Conservation (phyloP, 164 flowering plant species). For the Dillenia suffruticosa region DNA sequence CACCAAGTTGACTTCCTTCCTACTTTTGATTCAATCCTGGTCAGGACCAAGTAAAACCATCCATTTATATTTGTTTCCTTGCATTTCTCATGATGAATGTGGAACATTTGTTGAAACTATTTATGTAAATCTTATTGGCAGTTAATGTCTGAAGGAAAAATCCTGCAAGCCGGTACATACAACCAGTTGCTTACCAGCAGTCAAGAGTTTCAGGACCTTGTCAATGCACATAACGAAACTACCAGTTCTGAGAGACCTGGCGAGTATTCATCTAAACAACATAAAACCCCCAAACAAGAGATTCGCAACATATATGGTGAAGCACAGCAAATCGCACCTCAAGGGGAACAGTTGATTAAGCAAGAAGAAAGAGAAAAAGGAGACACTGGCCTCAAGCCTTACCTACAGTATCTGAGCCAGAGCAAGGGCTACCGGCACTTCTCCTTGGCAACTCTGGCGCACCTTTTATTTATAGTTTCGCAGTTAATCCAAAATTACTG, state of each 20-base stretch:
- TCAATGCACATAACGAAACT: constrained; percentile 64
- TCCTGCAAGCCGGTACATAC: constrained; percentile 40
- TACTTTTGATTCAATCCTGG: constrained; percentile 68
- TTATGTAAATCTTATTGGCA: constrained; percentile 20
- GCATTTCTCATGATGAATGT: too few species aligned
- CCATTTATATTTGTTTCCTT: too few species aligned
- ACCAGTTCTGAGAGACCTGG: constrained; percentile 35
- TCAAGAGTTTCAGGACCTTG: constrained; percentile 56
- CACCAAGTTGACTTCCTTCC: constrained; percentile 96
- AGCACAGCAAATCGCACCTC: constrained; percentile 19
- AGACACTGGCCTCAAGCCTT: constrained; percentile 70
- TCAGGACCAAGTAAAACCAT: constrained; percentile 24
- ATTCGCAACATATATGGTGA: constrained; percentile 20
- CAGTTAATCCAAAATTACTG: constrained; percentile 58
- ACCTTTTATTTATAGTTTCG: constrained; percentile 39
- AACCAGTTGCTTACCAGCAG: constrained; percentile 41
- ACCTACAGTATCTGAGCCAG: constrained; percentile 57
- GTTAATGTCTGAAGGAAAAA: constrained; percentile 64
- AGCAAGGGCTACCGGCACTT: constrained; percentile 53
- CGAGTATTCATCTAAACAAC: constrained; percentile 19
- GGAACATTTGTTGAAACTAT: too few species aligned
- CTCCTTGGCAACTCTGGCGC: constrained; percentile 27
- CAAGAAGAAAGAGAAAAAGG: constrained; percentile 58
- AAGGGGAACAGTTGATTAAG: constrained; percentile 58
- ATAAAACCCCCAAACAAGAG: constrained; percentile 23